Evolutionary conservation across 2,329 filamentous ascomycete genomes (phyloP), one percentile per base, ranked within the genome.

Genomic region (Penicillium decumbens): DNA sequence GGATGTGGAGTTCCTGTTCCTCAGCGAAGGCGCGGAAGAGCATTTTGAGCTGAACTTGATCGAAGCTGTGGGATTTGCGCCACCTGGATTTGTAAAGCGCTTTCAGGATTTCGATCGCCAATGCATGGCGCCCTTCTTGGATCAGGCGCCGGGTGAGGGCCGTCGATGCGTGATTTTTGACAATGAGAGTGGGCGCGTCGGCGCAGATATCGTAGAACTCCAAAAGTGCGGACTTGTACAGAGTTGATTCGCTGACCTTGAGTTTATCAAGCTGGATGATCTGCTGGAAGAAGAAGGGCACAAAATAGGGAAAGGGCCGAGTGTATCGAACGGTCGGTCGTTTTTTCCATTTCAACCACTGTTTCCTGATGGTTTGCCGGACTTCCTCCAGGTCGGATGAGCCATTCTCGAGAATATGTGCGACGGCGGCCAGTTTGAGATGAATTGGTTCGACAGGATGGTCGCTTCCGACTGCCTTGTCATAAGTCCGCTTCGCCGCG

Each of bases 121-220:
- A 48, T 18, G 60, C 48, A 9, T 62, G 58, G 28, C 62, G 57
- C 6, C 55, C 50, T 6, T 54, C 32, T 5, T 47, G 41, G 33
- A 73, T 65, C 38, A 72, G 47, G 15, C 59, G 61, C 24, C 60
- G 56, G 44, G 61, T 59, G 15, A 64, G 59, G 2, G 65, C 53
- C 10, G 59, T 55, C 7, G 64, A 60, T n/a, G 67, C 61, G 39
- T 69, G 64, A 41, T 73, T 68, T 47, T 71, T 72, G 47, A 71
- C 60, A 8, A 46, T 58, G 44, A 70, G 54, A 8, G 54, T 53
- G 27, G 65, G 63, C 9, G 59, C 60, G 12, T 63, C 60, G 54
- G 61, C 64, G 49, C 68, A 70, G 5, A 72, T 47, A n/a, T 61
- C 55, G 49, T 73, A 73, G 49, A 70, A 73, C 30, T 67, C 66